A percentile compares a stretch with the other conserved stretches of the same genome.
These are phyloP conservation scores for Fusarium nurragi DNA, from an alignment of 2,329 filamentous ascomycete genomes.

Conservation along the genomic window DNA sequence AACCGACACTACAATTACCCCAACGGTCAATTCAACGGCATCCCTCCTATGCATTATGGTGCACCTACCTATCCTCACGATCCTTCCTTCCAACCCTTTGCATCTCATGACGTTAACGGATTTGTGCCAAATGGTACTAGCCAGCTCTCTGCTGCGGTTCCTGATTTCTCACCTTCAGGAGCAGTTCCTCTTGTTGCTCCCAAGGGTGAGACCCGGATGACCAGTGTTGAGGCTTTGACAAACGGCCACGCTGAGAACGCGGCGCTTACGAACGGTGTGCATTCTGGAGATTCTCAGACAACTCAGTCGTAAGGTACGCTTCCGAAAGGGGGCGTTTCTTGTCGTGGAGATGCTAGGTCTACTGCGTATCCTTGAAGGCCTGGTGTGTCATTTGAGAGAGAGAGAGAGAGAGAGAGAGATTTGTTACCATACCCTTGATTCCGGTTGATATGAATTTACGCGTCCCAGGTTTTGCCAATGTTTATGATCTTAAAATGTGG, in stretches of 20 bases:
- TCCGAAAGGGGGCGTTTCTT: conserved; percentile 3
- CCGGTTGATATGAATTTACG: conserved; percentile 31
- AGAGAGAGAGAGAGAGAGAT: conserved; percentile 14
- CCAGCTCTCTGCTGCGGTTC: conserved; percentile 53
- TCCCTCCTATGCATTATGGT: conserved; percentile 48
- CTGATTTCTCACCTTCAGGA: conserved; percentile 53
- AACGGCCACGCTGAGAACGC: conserved; percentile 38
- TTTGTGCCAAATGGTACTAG: conserved; percentile 41
- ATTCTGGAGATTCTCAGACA: conserved; percentile 29
- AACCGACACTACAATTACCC: conserved; percentile 46
- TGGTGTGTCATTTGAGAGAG: conserved; percentile 13
- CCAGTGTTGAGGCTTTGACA: conserved; percentile 20
- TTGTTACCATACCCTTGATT: conserved; percentile 16
- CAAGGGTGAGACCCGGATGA: conserved; percentile 16
- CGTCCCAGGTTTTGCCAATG: conserved; percentile 33
- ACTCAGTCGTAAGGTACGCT: conserved; percentile 27
- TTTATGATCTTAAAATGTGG: conserved; percentile 34
- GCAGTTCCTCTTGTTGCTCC: conserved; percentile 25
- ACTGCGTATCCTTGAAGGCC: neutral
- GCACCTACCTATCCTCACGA: conserved; percentile 46
- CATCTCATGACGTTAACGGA: conserved; percentile 52
- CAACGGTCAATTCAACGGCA: conserved; percentile 46
- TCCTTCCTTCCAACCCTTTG: conserved; percentile 44
- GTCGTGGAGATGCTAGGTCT: conserved; percentile 7
- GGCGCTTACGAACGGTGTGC: conserved; percentile 45